Evolutionary conservation across 1,139 yeast genomes (phyloP).

Genomic region (Candida freyschussii): DNA sequence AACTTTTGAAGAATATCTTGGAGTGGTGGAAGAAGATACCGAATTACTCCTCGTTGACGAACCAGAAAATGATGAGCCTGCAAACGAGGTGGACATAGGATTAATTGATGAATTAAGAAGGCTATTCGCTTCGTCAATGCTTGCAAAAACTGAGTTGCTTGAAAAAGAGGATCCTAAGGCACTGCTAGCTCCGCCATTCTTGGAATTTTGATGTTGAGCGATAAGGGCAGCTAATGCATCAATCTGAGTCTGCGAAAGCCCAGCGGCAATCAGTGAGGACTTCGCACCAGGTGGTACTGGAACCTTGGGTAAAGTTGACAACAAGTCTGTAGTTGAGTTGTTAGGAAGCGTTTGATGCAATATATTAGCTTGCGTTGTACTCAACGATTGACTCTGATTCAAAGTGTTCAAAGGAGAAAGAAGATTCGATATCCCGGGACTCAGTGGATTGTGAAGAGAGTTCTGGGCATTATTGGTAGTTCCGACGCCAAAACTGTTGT

Average conservation of each 20-base stretch:
- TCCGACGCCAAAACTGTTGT: constrained; percentile 1
- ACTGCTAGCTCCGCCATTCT: too few relatives aligned
- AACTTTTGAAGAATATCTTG: constrained; percentile 6
- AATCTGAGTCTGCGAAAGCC: constrained; percentile 61
- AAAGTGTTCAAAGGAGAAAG: constrained; percentile 1
- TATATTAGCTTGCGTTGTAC: background rate
- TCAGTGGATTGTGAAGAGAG: background rate
- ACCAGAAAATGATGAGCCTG: constrained; percentile 7
- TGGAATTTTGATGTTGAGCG: constrained; percentile 55
- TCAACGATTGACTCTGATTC: background rate
- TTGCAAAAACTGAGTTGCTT: too few relatives aligned
- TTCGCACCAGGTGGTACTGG: constrained; percentile 73
- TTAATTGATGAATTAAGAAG: too few relatives aligned
- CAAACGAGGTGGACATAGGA: constrained; percentile 4
- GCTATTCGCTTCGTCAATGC: too few relatives aligned
- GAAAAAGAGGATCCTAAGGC: too few relatives aligned
- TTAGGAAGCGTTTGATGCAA: constrained; percentile 1
- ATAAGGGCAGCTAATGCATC: constrained; percentile 67
- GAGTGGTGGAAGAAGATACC: constrained; percentile 1
- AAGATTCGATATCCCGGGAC: background rate
- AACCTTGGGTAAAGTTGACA: constrained; percentile 46
- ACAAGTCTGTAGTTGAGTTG: constrained; percentile 18
- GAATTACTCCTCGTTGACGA: too few relatives aligned
- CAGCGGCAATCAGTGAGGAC: constrained; percentile 55
- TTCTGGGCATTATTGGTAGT: constrained; percentile 2